Conservation (phyloP, 78 protist genomes). For the Dictyostelium brefeldianum region DNA sequence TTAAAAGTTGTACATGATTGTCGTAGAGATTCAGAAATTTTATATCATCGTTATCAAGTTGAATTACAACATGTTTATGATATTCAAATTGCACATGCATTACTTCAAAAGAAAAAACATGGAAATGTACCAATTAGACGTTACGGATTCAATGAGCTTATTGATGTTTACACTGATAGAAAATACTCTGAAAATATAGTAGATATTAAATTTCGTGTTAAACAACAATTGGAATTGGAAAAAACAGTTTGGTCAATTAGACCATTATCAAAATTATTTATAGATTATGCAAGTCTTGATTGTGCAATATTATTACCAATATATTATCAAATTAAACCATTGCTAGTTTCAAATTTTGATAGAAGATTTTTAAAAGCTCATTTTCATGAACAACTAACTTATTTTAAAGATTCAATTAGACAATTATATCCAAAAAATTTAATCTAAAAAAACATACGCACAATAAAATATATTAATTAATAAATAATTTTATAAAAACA, state of each 20-base stretch:
- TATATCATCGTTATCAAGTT: slow-evolving; percentile 56
- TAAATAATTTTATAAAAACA: not conserved
- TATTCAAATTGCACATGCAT: slow-evolving; percentile 68
- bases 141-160: slow-evolving; percentile 58
- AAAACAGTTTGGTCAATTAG: slow-evolving; percentile 19
- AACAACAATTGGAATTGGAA: slow-evolving; percentile 5
- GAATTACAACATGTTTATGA: slow-evolving; percentile 33
- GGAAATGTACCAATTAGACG: slow-evolving; percentile 65
- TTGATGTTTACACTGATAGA: slow-evolving; percentile 19
- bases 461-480: not conserved
- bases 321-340: slow-evolving; percentile 7
- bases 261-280: slow-evolving; percentile 35
- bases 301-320: slow-evolving; percentile 29
- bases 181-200: slow-evolving; percentile 16
- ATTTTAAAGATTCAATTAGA: slow-evolving; percentile 57
- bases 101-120: slow-evolving; percentile 26
- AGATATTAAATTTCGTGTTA: slow-evolving; percentile 23
- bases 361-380: slow-evolving; percentile 14
- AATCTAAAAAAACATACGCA: slow-evolving; percentile 8
- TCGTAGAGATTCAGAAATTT: slow-evolving; percentile 64
- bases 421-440: slow-evolving; percentile 51
- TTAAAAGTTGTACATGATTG: slow-evolving; percentile 69
- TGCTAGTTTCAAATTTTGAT: slow-evolving; percentile 26
- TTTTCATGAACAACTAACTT: slow-evolving; percentile 58
- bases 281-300: slow-evolving; percentile 54